phyloP scores from a whole-genome alignment of 139 green algal species.

The Edaphochlamys debaryana region DNA sequence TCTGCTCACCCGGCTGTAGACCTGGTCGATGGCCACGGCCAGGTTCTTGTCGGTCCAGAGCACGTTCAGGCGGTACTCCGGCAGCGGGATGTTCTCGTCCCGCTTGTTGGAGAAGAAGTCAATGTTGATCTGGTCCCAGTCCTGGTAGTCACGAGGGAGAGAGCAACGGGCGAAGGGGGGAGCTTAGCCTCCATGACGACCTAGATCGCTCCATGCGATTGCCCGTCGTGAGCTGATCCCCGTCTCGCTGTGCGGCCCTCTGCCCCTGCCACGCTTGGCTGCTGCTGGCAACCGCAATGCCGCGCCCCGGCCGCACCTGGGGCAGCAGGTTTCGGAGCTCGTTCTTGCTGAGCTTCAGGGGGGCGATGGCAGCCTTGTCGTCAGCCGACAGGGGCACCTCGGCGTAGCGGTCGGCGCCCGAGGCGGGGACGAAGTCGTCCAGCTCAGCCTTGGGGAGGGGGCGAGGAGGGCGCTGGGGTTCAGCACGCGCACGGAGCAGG shows the following conservation, averaged over 20 bases:
- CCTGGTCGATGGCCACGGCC: slow-evolving; percentile 86
- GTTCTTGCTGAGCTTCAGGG: slow-evolving; percentile 47
- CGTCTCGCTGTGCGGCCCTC: too few relatives aligned
- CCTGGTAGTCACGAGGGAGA: slow-evolving; percentile 25
- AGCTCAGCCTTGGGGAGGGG: neutral
- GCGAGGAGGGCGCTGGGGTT: too few relatives aligned
- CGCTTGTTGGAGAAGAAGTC: slow-evolving; percentile 67
- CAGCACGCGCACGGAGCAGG: too few relatives aligned
- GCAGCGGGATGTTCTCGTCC: slow-evolving; percentile 59
- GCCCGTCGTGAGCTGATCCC: too few relatives aligned
- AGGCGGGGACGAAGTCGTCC: slow-evolving; percentile 30
- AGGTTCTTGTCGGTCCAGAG: slow-evolving; percentile 92
- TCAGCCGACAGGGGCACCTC: slow-evolving; percentile 32
- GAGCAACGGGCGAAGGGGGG: too few relatives aligned
- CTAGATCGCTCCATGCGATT: too few relatives aligned
- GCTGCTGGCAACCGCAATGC: too few relatives aligned
- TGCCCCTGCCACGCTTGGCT: too few relatives aligned
- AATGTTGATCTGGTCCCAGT: slow-evolving; percentile 65
- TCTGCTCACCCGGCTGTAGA: slow-evolving; percentile 70
- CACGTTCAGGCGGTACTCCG: slow-evolving; percentile 83
- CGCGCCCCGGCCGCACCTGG: slow-evolving; percentile 34
- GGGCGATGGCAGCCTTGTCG: slow-evolving; percentile 3
- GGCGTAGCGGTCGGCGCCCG: slow-evolving; percentile 19
- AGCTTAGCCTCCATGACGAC: too few relatives aligned
- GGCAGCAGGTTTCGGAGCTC: slow-evolving; percentile 59